Percentiles rank a stretch among this genome's conserved stretches.
Evolutionary conservation across 306 rosid genomes (phyloP).

Genomic region (Alnus rubra): DNA sequence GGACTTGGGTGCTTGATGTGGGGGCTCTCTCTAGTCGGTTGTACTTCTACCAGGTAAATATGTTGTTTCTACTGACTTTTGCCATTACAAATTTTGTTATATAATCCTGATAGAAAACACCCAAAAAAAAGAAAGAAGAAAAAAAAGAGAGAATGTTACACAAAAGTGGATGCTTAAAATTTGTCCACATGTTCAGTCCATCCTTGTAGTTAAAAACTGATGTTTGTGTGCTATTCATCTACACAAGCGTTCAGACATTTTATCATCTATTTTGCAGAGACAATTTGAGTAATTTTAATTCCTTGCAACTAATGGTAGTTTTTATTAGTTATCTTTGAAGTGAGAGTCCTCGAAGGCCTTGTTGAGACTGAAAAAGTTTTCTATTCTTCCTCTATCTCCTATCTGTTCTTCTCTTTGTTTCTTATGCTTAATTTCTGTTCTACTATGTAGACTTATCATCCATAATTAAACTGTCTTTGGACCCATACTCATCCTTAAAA

Average conservation of each 20-base stretch:
- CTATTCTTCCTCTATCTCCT: neutral
- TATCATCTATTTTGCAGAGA: neutral
- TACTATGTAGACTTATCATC: neutral
- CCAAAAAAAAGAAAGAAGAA: neutral
- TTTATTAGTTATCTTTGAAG: neutral
- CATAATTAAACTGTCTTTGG: no score
- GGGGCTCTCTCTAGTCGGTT: conserved; percentile 49
- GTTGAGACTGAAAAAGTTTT: neutral
- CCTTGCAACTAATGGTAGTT: no score
- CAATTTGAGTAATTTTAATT: no score
- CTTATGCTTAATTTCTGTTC: neutral
- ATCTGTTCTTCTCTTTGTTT: neutral
- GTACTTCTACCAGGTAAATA: conserved; percentile 55
- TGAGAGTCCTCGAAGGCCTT: neutral
- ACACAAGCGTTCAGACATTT: neutral
- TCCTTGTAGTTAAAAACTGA: neutral
- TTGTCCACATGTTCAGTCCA: neutral
- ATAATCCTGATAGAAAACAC: neutral
- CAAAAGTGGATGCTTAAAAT: neutral
- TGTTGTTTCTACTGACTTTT: neutral
- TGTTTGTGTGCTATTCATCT: neutral
- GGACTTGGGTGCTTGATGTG: conserved; percentile 63
- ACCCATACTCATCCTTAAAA: no score
- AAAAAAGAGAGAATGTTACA: neutral
- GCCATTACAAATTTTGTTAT: neutral